phyloP scores from a whole-genome alignment of 805 yeast genomes.

The Kuraishia ogatae region DNA sequence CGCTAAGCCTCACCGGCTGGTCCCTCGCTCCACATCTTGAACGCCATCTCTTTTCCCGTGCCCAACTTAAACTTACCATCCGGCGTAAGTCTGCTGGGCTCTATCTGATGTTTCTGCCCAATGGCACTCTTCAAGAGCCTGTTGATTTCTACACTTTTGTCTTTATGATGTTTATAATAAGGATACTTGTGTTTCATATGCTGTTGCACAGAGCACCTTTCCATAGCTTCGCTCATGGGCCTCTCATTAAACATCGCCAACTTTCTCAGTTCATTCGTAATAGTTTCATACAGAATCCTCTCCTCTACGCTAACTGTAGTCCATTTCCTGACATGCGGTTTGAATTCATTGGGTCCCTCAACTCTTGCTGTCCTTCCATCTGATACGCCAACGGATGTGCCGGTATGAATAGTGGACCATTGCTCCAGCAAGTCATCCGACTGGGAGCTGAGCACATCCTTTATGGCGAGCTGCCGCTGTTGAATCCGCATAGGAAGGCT shows the following conservation, averaged over 20 bases:
- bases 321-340: slow-evolving; percentile 8
- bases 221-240: slow-evolving; percentile 15
- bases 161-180: too few relatives aligned
- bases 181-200: not conserved
- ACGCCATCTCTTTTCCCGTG: not conserved
- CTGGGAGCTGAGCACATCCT: slow-evolving; percentile 8
- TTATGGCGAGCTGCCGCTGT: slow-evolving; percentile 18
- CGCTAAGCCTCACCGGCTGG: not conserved
- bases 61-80: not conserved
- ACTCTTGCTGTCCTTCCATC: not conserved
- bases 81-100: not conserved
- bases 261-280: slow-evolving; percentile 20
- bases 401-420: not conserved
- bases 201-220: slow-evolving; percentile 1
- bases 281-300: slow-evolving; percentile 17
- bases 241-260: slow-evolving; percentile 15
- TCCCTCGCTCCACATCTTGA: not conserved
- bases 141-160: not conserved
- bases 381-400: not conserved
- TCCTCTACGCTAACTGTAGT: slow-evolving; percentile 16
- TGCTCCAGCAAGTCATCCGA: slow-evolving; percentile 12
- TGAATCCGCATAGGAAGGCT: slow-evolving; percentile 17
- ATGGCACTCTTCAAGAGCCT: not conserved
- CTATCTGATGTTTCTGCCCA: not conserved
- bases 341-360: slow-evolving; percentile 5